These are phyloP conservation scores for Lasiodiplodia theobromae DNA, from an alignment of 2,329 filamentous ascomycete genomes.

Conservation along the genomic window DNA sequence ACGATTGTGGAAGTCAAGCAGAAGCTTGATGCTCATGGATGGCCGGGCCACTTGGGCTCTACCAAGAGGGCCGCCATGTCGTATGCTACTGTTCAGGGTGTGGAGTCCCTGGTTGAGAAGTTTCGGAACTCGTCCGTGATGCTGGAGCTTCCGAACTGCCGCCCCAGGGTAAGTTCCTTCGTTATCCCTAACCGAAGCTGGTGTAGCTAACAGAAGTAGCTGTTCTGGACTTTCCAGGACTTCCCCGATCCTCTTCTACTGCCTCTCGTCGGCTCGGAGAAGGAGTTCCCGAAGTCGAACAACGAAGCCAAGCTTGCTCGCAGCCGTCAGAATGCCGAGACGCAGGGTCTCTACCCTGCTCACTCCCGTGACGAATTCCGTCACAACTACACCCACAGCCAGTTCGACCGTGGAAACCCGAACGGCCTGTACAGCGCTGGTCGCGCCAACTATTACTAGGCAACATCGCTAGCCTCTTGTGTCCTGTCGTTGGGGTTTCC, in stretches of 20 bases:
- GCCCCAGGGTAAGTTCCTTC: slow-evolving; percentile 73
- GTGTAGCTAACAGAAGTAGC: slow-evolving; percentile 27
- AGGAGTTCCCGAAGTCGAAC: slow-evolving; percentile 78
- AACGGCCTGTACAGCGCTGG: background rate
- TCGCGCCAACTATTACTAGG: background rate
- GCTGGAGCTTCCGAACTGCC: slow-evolving; percentile 80
- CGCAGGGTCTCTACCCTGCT: slow-evolving; percentile 22
- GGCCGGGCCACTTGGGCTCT: slow-evolving; percentile 59
- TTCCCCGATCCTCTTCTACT: slow-evolving; percentile 42
- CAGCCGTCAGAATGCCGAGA: slow-evolving; percentile 78
- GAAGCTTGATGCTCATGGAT: slow-evolving; percentile 29
- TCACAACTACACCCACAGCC: slow-evolving; percentile 3
- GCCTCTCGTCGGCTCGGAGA: slow-evolving; percentile 68
- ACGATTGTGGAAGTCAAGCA: slow-evolving; percentile 68
- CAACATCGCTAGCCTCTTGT: slow-evolving; percentile 17
- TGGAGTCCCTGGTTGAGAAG: slow-evolving; percentile 89
- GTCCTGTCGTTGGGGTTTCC: slow-evolving; percentile 18
- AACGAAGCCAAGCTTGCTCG: slow-evolving; percentile 88
- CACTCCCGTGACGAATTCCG: slow-evolving; percentile 25
- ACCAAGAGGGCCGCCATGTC: slow-evolving; percentile 89
- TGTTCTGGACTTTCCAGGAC: slow-evolving; percentile 59
- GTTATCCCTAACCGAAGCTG: background rate
- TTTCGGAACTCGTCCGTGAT: slow-evolving; percentile 98
- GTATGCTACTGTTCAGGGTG: slow-evolving; percentile 96
- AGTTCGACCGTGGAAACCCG: slow-evolving; percentile 29